Evolutionary conservation across 164 flowering plant genomes (phyloP).

Genomic region (Stephania cephalantha): DNA sequence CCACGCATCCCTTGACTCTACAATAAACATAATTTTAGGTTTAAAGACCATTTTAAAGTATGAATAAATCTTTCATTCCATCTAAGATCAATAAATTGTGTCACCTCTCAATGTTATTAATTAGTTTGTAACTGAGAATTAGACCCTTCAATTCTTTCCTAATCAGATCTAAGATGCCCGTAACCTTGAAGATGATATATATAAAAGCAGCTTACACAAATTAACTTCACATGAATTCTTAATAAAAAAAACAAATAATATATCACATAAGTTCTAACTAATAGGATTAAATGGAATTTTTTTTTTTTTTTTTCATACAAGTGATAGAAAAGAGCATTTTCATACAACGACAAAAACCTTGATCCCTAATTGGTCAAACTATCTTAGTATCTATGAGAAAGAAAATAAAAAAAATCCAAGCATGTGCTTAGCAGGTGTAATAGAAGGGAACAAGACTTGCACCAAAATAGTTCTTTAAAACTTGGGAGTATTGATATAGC

Average conservation of each 20-base stretch:
- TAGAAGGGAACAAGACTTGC: conserved; percentile 24
- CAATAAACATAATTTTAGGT: no score
- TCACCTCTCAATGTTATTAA: no score
- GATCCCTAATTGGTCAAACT: no score
- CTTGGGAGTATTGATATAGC: conserved; percentile 43
- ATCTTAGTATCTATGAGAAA: no score
- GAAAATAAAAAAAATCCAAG: neutral
- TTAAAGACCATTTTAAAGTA: no score
- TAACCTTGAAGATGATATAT: conserved; percentile 27
- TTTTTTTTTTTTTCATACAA: neutral
- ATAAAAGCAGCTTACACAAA: neutral
- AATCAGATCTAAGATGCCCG: conserved; percentile 36
- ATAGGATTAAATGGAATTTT: neutral
- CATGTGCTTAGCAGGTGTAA: neutral
- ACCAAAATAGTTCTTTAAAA: conserved; percentile 36
- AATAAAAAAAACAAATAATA: neutral
- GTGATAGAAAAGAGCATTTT: neutral
- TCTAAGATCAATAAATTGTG: no score
- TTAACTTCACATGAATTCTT: neutral
- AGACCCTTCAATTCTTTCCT: conserved; percentile 19
- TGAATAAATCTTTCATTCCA: no score
- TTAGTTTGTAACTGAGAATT: conserved; percentile 8
- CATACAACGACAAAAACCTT: no score
- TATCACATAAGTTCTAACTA: neutral
- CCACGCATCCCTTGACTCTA: no score